phyloP scores from a whole-genome alignment of 1,284 basidiomycete species.

The Ceratobasidium sp. region DNA sequence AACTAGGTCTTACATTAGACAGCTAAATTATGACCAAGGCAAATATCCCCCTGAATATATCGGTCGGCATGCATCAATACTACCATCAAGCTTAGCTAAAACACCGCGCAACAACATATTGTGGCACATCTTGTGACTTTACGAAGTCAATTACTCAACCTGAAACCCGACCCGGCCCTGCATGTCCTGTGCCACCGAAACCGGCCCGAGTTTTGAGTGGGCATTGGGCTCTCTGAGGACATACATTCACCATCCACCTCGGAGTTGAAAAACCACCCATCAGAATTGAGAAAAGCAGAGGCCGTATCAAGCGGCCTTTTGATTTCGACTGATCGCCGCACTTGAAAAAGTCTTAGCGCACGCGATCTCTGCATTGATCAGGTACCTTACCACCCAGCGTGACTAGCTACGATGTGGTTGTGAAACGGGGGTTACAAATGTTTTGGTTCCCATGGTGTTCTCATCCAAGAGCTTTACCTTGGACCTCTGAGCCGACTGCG shows the following conservation, averaged over 20 bases:
- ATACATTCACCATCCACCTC: background rate
- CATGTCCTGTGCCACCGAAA: background rate
- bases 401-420: too few species aligned
- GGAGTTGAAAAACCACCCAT: background rate
- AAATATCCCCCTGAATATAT: too few species aligned
- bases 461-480: too few species aligned
- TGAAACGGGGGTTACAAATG: too few species aligned
- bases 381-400: slow-evolving; percentile 19
- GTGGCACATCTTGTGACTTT: background rate
- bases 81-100: background rate
- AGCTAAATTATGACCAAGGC: too few species aligned
- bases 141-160: background rate
- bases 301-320: background rate
- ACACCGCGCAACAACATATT: background rate
- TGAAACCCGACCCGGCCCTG: background rate
- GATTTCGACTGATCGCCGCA: background rate
- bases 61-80: too few species aligned
- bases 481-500: too few species aligned
- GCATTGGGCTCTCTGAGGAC: background rate
- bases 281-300: background rate
- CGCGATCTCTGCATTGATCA: background rate
- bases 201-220: background rate
- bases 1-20: too few species aligned
- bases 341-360: background rate
- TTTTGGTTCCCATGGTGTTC: slow-evolving; percentile 1